Evolutionary conservation across 2,329 filamentous ascomycete species (phyloP).

Genomic region (Verticillium dahliae): DNA sequence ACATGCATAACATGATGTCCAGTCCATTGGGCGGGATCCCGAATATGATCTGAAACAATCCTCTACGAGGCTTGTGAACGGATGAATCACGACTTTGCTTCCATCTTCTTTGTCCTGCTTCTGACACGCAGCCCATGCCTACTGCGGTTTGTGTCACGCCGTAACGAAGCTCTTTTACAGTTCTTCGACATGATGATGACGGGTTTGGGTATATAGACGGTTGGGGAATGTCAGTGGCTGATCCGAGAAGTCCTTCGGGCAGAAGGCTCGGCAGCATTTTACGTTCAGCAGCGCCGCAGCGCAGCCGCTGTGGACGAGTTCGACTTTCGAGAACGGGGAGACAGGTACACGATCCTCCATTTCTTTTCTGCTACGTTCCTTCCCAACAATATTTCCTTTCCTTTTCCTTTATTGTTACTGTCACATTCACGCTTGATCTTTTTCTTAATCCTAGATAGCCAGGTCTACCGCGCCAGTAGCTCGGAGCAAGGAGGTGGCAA

Average conservation of each 20-base stretch:
- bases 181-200: constrained; percentile 1
- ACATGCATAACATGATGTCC: constrained; percentile 1
- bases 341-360: not conserved
- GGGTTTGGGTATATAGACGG: not conserved
- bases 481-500: not conserved
- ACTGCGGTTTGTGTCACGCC: not conserved
- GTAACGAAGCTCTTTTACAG: not conserved
- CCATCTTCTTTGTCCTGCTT: not conserved
- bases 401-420: not conserved
- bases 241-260: not conserved
- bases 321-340: not conserved
- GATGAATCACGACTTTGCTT: not conserved
- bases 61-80: not conserved
- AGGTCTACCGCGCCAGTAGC: not conserved
- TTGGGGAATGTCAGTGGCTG: not conserved
- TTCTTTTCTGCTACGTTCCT: not conserved
- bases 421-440: not conserved
- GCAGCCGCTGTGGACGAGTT: not conserved
- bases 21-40: not conserved
- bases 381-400: not conserved
- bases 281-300: not conserved
- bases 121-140: not conserved
- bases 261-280: not conserved
- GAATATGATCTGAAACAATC: not conserved
- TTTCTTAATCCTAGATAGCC: constrained; percentile 1